Conservation (phyloP, 345 rosid genomes). For the Camelina laxa region DNA sequence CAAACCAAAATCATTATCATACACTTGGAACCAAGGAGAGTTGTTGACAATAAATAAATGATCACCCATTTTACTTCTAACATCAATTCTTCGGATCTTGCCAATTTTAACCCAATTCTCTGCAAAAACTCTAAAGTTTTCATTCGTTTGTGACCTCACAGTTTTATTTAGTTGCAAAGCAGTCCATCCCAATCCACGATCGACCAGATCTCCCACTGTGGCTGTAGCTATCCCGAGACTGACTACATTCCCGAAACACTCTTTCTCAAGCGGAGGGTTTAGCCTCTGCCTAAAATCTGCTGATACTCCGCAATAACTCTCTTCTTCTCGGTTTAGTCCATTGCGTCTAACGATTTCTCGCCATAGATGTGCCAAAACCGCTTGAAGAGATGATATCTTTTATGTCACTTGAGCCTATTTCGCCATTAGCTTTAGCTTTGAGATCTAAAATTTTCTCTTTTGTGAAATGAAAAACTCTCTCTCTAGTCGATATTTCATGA, state of each 20-base stretch:
- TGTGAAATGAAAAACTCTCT: constrained; percentile 43
- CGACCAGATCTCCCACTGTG: constrained; percentile 20
- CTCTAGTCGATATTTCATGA: neutral
- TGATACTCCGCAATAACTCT: neutral
- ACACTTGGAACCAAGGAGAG: constrained; percentile 54
- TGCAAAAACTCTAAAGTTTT: neutral
- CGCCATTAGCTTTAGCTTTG: constrained; percentile 46
- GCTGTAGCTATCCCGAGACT: neutral
- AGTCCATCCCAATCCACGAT: constrained; percentile 15
- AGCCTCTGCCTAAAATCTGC: constrained; percentile 34
- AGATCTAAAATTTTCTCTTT: constrained; percentile 30
- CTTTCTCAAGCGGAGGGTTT: constrained; percentile 33
- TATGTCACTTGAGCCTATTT: neutral
- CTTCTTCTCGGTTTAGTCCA: constrained; percentile 23
- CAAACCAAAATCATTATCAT: constrained; percentile 52
- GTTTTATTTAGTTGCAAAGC: constrained; percentile 10
- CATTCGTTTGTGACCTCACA: constrained; percentile 28
- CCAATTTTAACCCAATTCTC: constrained; percentile 22
- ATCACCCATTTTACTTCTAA: neutral
- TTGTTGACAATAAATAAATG: neutral
- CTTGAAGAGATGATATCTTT: constrained; percentile 47
- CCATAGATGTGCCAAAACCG: constrained; percentile 43
- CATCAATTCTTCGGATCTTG: neutral
- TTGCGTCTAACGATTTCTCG: neutral
- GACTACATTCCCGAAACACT: constrained; percentile 26